Percentiles rank a stretch among this genome's conserved stretches.
phyloP scores from a whole-genome alignment of 352 stramenopile genomes.

The Pythium aquatile region DNA sequence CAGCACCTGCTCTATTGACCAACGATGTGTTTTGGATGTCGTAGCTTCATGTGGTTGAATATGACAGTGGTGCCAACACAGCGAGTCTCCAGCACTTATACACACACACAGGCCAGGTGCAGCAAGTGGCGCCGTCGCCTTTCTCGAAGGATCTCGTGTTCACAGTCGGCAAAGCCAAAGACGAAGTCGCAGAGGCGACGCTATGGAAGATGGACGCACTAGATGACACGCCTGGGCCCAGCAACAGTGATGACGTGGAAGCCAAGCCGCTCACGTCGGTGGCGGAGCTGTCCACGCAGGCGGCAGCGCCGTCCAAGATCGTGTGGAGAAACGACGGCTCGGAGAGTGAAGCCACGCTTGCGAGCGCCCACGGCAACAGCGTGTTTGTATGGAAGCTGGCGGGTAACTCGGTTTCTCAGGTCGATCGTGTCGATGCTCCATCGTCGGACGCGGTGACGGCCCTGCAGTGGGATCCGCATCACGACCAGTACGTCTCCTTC shows the following conservation, averaged over 20 bases:
- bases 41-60: slow-evolving; percentile 65
- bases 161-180: slow-evolving; percentile 48
- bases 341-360: slow-evolving; percentile 6
- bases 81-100: slow-evolving; percentile 44
- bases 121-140: slow-evolving; percentile 50
- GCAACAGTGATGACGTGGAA: slow-evolving; percentile 11
- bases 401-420: slow-evolving; percentile 38
- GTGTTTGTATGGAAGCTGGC: slow-evolving; percentile 51
- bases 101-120: slow-evolving; percentile 44
- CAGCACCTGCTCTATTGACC: too few species aligned
- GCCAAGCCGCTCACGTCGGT: slow-evolving; percentile 37
- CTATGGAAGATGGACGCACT: slow-evolving; percentile 48
- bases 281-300: slow-evolving; percentile 31
- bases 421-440: slow-evolving; percentile 51
- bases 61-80: slow-evolving; percentile 39
- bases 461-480: slow-evolving; percentile 84
- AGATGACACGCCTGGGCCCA: slow-evolving; percentile 17
- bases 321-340: slow-evolving; percentile 38
- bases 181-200: slow-evolving; percentile 34
- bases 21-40: not conserved
- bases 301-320: slow-evolving; percentile 13
- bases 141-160: slow-evolving; percentile 48
- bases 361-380: slow-evolving; percentile 22
- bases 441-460: slow-evolving; percentile 32
- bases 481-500: slow-evolving; percentile 60